Base-by-base conservation (phyloP, 805 yeast genomes). In the Tetrapisispora nanseiensis region DNA sequence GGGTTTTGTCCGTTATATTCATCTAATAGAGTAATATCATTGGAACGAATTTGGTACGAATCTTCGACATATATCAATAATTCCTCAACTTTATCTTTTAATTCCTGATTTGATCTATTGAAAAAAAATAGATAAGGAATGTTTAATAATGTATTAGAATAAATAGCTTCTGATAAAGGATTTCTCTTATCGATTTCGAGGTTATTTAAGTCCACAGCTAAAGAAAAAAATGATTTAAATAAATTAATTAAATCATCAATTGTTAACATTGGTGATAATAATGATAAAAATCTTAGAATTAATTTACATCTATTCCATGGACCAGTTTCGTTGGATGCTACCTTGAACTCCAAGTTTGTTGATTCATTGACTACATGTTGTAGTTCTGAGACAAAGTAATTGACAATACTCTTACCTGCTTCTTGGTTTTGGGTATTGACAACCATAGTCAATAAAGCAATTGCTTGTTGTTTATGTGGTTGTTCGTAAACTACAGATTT, bases 401-500 rank as follows among this genome's bases (percentile, higher is more conserved):
- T 87, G 20, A 86, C 62, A 11, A 85, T 74, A 39, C 75, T 74
- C 50, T 77, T 75, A 39, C 94, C 90, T 33, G 85, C 78, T 30
- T 74, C 66, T 28, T 75, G 72, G 59, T 76, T 78, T 45, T 72
- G 72, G 20, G 82, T 68, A 62, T 82, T 80, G 37, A 85, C 78
- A 19, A 79, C 67, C 53, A 80, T 72, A 5, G 87, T 65, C 49
- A 86, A 68, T 8, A 80, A 76, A 22, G 86, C 74, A 44, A 90
- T 62, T n/a, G 80, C 74, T 12, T 80, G 76, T 45, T 82, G 74
- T 59, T 89, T 92, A 48, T 89, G 95, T 0, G 99, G 97, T 61
- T 90, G 96, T 61, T 92, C 97, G 23, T 75, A 63, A 10, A 82
- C 70, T 34, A 84, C 73, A 2, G 95, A 85, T 42, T 73, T 72